Evolutionary conservation across 768 basidiomycete species (phyloP).

Genomic region (Boletus rubescentipes): DNA sequence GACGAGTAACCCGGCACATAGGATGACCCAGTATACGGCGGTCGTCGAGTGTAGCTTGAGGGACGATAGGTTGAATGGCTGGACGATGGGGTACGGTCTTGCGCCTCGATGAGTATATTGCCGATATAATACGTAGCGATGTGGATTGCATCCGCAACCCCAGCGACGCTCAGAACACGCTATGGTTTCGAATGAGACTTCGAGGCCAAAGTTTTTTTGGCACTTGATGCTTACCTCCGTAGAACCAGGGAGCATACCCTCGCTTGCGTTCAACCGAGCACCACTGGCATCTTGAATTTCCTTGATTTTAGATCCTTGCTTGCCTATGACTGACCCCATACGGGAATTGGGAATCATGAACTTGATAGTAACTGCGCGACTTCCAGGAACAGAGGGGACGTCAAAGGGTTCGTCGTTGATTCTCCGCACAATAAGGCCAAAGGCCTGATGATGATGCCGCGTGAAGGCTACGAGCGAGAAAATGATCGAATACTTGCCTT

Average conservation of each 20-base stretch:
- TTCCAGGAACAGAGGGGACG: slow-evolving; percentile 95
- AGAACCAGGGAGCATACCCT: slow-evolving; percentile 98
- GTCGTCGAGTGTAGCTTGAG: slow-evolving; percentile 52
- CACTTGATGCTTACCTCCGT: slow-evolving; percentile 71
- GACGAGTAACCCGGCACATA: slow-evolving; percentile 67
- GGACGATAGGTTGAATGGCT: slow-evolving; percentile 62
- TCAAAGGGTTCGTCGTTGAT: slow-evolving; percentile 99
- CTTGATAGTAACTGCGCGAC: slow-evolving; percentile 98
- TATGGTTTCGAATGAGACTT: slow-evolving; percentile 35
- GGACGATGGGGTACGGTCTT: slow-evolving; percentile 76
- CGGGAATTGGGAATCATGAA: slow-evolving; percentile 99
- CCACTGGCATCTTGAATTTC: slow-evolving; percentile 99
- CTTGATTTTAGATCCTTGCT: slow-evolving; percentile 97
- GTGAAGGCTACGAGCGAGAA: neutral
- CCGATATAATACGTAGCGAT: slow-evolving; percentile 99
- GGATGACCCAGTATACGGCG: slow-evolving; percentile 53
- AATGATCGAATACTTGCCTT: slow-evolving; percentile 58
- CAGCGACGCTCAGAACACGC: slow-evolving; percentile 97
- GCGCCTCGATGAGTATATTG: slow-evolving; percentile 92
- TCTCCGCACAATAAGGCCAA: slow-evolving; percentile 95
- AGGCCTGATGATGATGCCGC: slow-evolving; percentile 59
- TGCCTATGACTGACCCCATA: slow-evolving; percentile 99
- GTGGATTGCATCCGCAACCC: slow-evolving; percentile 98
- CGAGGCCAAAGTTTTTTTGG: neutral
- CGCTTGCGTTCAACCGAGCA: slow-evolving; percentile 92